Conservation (phyloP, 1,284 basidiomycete genomes). For the Irpex rosettiformis region DNA sequence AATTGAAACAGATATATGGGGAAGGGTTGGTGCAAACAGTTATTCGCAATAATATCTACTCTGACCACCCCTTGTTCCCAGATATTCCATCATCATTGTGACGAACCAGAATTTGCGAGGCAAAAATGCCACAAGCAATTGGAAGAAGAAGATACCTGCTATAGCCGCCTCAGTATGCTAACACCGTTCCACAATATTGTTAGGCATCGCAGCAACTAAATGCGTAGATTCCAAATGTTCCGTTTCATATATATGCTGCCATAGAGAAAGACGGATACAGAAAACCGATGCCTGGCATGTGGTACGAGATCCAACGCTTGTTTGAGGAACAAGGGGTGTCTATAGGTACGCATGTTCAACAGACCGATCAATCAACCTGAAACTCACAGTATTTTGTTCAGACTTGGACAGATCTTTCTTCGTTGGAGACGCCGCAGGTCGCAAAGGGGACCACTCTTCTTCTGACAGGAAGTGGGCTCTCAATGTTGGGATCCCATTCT, state of each 20-base stretch:
- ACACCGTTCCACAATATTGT: neutral
- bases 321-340: conserved; percentile 53
- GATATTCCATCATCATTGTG: conserved; percentile 74
- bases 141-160: conserved; percentile 73
- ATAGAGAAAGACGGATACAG: conserved; percentile 71
- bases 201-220: neutral
- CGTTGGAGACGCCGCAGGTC: conserved; percentile 90
- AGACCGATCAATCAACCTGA: neutral
- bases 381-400: conserved; percentile 29
- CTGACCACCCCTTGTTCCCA: conserved; percentile 24
- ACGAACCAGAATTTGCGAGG: conserved; percentile 74
- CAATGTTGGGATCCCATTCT: conserved; percentile 71
- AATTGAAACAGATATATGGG: conserved; percentile 55
- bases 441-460: conserved; percentile 68
- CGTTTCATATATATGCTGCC: conserved; percentile 81
- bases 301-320: conserved; percentile 65
- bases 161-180: conserved; percentile 65
- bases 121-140: conserved; percentile 44
- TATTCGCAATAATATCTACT: neutral
- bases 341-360: conserved; percentile 51
- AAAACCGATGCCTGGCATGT: conserved; percentile 92
- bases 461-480: conserved; percentile 86
- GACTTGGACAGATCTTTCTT: conserved; percentile 71
- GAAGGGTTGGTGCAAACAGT: conserved; percentile 48
- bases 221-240: conserved; percentile 63